Conservation (phyloP, 1,139 yeast genomes). For the Geotrichum citri-aurantii region DNA sequence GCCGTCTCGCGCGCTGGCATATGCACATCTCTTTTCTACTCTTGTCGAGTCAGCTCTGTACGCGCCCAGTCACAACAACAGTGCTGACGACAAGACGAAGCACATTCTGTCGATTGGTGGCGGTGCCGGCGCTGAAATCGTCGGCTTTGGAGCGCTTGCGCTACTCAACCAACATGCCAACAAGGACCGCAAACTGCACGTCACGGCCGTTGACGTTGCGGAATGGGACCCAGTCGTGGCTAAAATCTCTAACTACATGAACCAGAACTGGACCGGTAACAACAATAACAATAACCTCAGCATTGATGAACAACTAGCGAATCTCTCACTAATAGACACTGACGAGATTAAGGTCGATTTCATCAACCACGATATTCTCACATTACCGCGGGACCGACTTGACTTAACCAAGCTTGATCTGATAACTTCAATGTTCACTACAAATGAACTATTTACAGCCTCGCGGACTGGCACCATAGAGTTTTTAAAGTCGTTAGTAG, state of each 20-base stretch:
- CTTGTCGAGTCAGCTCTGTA: slow-evolving; percentile 12
- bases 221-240: slow-evolving; percentile 60
- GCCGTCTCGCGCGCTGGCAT: slow-evolving; percentile 72
- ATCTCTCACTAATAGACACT: slow-evolving; percentile 13
- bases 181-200: slow-evolving; percentile 34
- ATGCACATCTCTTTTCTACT: slow-evolving; percentile 11
- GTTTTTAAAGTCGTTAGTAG: slow-evolving; percentile 47
- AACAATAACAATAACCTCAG: slow-evolving; percentile 20
- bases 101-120: slow-evolving; percentile 68
- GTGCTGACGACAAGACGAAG: not conserved
- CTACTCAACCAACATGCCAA: slow-evolving; percentile 24
- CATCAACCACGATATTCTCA: slow-evolving; percentile 46
- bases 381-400: slow-evolving; percentile 27
- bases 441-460: slow-evolving; percentile 76
- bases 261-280: slow-evolving; percentile 23
- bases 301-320: slow-evolving; percentile 18
- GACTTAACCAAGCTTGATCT: slow-evolving; percentile 35
- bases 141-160: slow-evolving; percentile 58
- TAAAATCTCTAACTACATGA: slow-evolving; percentile 41
- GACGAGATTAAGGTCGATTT: slow-evolving; percentile 43
- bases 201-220: slow-evolving; percentile 67
- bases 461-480: slow-evolving; percentile 56
- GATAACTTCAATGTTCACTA: slow-evolving; percentile 73
- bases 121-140: slow-evolving; percentile 83
- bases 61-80: not conserved